Evolutionary conservation across 805 yeast species (phyloP), one percentile per base, ranked within the genome.

Genomic region (Wickerhamiella azymoides): DNA sequence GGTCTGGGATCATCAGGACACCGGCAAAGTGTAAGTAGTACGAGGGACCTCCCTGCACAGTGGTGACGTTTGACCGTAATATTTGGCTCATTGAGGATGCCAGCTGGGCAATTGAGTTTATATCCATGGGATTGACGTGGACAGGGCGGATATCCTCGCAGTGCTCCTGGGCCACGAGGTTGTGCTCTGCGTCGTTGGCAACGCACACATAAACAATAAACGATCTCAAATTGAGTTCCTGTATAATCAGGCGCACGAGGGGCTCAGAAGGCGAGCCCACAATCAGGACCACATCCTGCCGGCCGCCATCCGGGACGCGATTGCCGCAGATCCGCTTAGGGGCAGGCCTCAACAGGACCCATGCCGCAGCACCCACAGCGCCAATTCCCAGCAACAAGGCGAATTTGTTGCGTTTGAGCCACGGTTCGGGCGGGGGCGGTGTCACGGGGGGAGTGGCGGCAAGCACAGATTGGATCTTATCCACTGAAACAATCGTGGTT

Each of bases 261-360:
- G 85, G 84, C 50, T 82, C 89, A 2, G 75, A 68, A 2, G 88
- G 86, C 1, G 85, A 78, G 1, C 94, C 94, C 3, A 84, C 70
- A 4, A 84, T 64, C 17, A 85, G 64, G 2, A 84, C 74, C 8
- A 82, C 89, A 54, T 84, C 92, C 49, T 72, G 70, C 42, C 95
- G 65, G 2, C 83, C 81, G 1, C 94, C 92, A 49, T 78, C 78
- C 5, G 71, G 54, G 27, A 84, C 66, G 48, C 77, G 70, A 5
- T 71, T 68, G 1, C 36, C 45, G 86, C 93, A 48, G 78, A 65
- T 54, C 89, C 64, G 36, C 8, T 30, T 30, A 50, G 49, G 43
- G 14, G 42, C n/a, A 43, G 49, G 33, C 48, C 48, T 25, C 26
- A 14, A 27, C 14, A 36, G 21, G n/a, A 24, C 19, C 19, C 19